Percentiles rank a stretch among this genome's conserved stretches.
Conservation (phyloP, 108 stramenopile species). For the Nitzschia sp. region DNA sequence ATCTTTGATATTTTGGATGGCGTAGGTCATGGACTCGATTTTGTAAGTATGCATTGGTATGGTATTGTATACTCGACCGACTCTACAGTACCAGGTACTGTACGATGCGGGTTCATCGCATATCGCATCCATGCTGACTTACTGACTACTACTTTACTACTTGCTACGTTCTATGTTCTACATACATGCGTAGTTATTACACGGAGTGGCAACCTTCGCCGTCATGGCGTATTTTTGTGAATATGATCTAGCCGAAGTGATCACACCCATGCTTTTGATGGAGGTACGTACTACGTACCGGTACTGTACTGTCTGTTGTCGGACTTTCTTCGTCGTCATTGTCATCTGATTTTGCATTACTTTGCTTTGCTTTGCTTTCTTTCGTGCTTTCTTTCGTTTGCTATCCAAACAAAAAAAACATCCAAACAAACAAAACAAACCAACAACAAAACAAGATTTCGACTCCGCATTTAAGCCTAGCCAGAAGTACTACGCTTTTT, state of each 20-base stretch:
- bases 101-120: too few relatives aligned
- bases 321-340: not conserved
- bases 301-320: not conserved
- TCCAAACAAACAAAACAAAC: too few relatives aligned
- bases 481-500: slow-evolving; percentile 30
- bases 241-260: slow-evolving; percentile 38
- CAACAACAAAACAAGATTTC: slow-evolving; percentile 36
- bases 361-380: not conserved
- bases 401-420: too few relatives aligned
- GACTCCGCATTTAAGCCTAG: slow-evolving; percentile 37
- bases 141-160: not conserved
- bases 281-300: slow-evolving; percentile 53
- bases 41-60: slow-evolving; percentile 29
- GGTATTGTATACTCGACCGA: not conserved
- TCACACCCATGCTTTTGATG: slow-evolving; percentile 58
- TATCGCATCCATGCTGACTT: not conserved
- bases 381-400: not conserved
- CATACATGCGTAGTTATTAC: slow-evolving; percentile 42
- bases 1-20: slow-evolving; percentile 61
- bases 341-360: too few relatives aligned
- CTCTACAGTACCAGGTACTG: too few relatives aligned
- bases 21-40: slow-evolving; percentile 42
- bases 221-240: slow-evolving; percentile 58
- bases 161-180: not conserved
- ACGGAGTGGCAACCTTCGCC: slow-evolving; percentile 51